Evolutionary conservation across 2,329 filamentous ascomycete genomes (phyloP).

Genomic region (Daldinia sp.): DNA sequence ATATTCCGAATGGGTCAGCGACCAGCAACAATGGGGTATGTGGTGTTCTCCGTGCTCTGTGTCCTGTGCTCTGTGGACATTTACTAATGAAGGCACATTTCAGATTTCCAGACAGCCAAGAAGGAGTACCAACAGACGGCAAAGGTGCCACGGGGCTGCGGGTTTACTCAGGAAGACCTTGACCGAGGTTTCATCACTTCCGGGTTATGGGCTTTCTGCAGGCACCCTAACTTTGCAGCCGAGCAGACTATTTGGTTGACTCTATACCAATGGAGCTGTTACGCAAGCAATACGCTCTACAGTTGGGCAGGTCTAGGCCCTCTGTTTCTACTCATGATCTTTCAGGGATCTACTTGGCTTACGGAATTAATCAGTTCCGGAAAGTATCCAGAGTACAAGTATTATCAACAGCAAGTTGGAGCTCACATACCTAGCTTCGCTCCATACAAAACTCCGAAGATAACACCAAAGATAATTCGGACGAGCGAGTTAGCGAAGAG

Average conservation of each 20-base stretch:
- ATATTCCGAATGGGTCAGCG: slow-evolving; percentile 80
- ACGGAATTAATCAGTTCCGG: slow-evolving; percentile 83
- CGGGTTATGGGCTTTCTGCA: slow-evolving; percentile 87
- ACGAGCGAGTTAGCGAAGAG: slow-evolving; percentile 64
- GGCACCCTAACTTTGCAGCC: slow-evolving; percentile 94
- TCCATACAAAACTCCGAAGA: slow-evolving; percentile 58
- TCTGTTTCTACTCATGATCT: slow-evolving; percentile 78
- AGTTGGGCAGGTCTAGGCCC: slow-evolving; percentile 85
- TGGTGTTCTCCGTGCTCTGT: slow-evolving; percentile 24
- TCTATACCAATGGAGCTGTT: slow-evolving; percentile 89
- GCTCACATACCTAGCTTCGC: slow-evolving; percentile 79
- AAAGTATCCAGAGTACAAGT: slow-evolving; percentile 90
- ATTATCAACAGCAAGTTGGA: slow-evolving; percentile 85
- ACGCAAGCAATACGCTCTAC: slow-evolving; percentile 74
- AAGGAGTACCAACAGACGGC: slow-evolving; percentile 77
- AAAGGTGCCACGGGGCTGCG: slow-evolving; percentile 73
- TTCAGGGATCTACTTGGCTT: slow-evolving; percentile 89
- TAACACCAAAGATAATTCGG: slow-evolving; percentile 61
- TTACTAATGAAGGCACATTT: slow-evolving; percentile 33
- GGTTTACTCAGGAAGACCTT: slow-evolving; percentile 78
- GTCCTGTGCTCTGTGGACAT: background rate
- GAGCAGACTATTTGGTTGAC: slow-evolving; percentile 92
- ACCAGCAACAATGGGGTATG: slow-evolving; percentile 91
- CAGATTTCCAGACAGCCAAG: slow-evolving; percentile 86
- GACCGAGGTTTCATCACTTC: slow-evolving; percentile 89